Conservation (phyloP, 176 grass and related monocot genomes). For the Zizania latifolia region DNA sequence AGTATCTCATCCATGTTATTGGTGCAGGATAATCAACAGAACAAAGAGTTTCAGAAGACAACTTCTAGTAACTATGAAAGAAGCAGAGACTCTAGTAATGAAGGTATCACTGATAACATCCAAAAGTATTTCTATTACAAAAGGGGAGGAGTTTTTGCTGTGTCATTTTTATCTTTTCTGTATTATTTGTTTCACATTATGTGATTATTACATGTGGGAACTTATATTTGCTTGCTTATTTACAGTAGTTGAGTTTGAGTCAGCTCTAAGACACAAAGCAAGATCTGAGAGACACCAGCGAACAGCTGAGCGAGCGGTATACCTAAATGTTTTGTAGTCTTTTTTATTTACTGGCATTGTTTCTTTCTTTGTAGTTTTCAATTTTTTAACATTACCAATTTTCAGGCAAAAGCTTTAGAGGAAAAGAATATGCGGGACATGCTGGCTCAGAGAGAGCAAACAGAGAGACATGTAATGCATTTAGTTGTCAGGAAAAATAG, state of each 20-base stretch:
- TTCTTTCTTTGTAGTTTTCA: constrained; percentile 16
- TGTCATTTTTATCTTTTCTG: not conserved
- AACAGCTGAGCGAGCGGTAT: constrained; percentile 84
- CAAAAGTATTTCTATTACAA: not conserved
- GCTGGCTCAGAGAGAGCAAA: constrained; percentile 85
- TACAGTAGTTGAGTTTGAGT: constrained; percentile 60
- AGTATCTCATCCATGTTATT: constrained; percentile 18
- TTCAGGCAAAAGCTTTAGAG: constrained; percentile 91
- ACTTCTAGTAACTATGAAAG: constrained; percentile 31
- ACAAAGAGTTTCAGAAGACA: constrained; percentile 50
- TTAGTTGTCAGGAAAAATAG: constrained; percentile 9
- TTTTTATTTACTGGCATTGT: constrained; percentile 16
- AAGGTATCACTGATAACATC: constrained; percentile 40
- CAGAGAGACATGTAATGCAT: constrained; percentile 77
- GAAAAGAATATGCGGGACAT: constrained; percentile 92
- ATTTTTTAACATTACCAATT: constrained; percentile 15
- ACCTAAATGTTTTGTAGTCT: constrained; percentile 25
- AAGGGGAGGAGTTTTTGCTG: not conserved
- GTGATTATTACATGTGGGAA: not conserved
- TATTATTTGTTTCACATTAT: not conserved
- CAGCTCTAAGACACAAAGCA: constrained; percentile 80
- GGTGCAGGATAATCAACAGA: constrained; percentile 46
- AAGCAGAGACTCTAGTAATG: constrained; percentile 37
- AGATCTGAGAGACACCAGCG: constrained; percentile 80
- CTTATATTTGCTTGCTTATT: constrained; percentile 9